phyloP scores from a whole-genome alignment of 2,329 filamentous ascomycete genomes.

The Penicillium sp. region DNA sequence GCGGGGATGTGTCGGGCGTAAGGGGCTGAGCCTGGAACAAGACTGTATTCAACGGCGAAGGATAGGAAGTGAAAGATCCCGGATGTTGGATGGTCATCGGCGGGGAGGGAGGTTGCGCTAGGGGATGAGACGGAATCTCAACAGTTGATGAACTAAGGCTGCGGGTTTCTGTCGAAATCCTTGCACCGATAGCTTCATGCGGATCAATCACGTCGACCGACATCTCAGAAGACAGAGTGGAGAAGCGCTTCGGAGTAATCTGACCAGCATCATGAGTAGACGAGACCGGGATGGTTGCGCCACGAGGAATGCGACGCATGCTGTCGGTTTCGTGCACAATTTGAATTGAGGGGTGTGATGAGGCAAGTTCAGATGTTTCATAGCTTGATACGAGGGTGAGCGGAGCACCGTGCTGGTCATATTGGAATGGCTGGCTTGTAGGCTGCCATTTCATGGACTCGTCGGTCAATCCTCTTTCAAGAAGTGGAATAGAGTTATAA shows the following conservation, averaged over 20 bases:
- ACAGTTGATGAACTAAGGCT: conserved; percentile 39
- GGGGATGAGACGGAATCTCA: conserved; percentile 44
- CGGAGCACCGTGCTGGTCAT: conserved; percentile 22
- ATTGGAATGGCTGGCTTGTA: conserved; percentile 15
- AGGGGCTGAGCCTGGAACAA: conserved; percentile 38
- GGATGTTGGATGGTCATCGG: conserved; percentile 45
- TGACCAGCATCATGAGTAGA: conserved; percentile 26
- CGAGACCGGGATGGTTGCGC: conserved; percentile 41
- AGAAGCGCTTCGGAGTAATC: conserved; percentile 52
- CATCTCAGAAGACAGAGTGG: conserved; percentile 52
- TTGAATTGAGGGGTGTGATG: conserved; percentile 51
- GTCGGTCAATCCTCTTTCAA: conserved; percentile 61
- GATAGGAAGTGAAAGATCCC: conserved; percentile 34
- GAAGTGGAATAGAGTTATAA: conserved; percentile 72
- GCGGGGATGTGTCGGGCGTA: conserved; percentile 46
- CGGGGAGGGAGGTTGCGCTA: conserved; percentile 48
- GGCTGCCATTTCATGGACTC: conserved; percentile 51
- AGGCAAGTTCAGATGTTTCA: conserved; percentile 33
- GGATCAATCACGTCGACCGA: conserved; percentile 52
- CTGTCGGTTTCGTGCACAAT: conserved; percentile 53
- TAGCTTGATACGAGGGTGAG: conserved; percentile 30
- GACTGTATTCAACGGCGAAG: conserved; percentile 32
- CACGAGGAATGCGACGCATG: conserved; percentile 47
- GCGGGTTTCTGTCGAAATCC: conserved; percentile 33
- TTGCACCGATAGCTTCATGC: conserved; percentile 34